These are phyloP conservation scores for Peltaster fructicola DNA, from an alignment of 2,329 filamentous ascomycete species.

Conservation along the genomic window DNA sequence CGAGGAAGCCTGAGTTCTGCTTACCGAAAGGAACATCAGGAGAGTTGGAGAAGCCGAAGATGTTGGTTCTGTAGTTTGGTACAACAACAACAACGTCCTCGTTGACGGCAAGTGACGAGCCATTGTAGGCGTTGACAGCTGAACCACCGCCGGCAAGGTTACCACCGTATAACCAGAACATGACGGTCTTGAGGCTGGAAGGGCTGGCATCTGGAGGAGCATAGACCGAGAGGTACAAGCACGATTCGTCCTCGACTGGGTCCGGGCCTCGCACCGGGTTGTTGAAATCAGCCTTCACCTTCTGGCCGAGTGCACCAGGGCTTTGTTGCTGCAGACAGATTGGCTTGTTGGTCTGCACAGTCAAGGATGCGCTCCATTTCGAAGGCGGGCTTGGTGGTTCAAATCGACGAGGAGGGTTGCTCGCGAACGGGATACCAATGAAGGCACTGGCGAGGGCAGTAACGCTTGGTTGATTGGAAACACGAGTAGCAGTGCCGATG, in stretches of 20 bases:
- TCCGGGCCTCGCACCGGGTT: constrained; percentile 6
- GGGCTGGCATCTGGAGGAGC: constrained; percentile 5
- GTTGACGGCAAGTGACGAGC: constrained; percentile 6
- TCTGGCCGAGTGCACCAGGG: neutral
- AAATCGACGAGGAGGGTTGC: constrained; percentile 7
- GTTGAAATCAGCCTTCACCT: constrained; percentile 6
- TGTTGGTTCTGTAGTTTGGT: constrained; percentile 9
- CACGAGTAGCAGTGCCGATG: constrained; percentile 7
- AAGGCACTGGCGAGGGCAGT: constrained; percentile 7
- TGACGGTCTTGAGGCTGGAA: constrained; percentile 5
- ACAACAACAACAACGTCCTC: constrained; percentile 9
- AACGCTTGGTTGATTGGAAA: constrained; percentile 6
- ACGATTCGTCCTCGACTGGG: constrained; percentile 8
- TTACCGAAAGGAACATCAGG: constrained; percentile 14
- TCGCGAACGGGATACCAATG: constrained; percentile 9
- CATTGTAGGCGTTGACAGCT: neutral
- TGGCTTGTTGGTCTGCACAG: constrained; percentile 5
- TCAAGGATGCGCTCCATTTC: constrained; percentile 4
- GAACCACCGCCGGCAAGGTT: too few species aligned
- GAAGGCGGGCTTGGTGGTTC: constrained; percentile 6
- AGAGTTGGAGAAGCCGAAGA: constrained; percentile 13
- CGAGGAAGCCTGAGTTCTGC: constrained; percentile 45
- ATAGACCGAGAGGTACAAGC: constrained; percentile 3
- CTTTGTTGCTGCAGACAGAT: constrained; percentile 11
- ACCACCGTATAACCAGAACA: constrained; percentile 9